These are phyloP conservation scores for Mesotaenium endlicherianum DNA, from an alignment of 139 green algal genomes.

Conservation along the genomic window DNA sequence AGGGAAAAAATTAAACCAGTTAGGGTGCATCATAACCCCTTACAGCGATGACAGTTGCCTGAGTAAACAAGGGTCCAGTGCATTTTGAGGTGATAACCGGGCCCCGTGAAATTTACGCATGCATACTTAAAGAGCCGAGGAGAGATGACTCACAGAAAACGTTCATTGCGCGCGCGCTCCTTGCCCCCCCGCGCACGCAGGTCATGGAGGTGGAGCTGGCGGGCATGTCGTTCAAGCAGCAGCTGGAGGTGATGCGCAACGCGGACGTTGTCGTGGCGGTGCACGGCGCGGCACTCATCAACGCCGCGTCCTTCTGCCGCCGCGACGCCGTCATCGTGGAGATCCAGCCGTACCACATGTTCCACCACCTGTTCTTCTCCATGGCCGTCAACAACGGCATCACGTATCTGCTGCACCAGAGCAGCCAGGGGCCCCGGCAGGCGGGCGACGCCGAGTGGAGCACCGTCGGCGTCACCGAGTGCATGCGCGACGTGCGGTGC, in stretches of 20 bases:
- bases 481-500: neutral
- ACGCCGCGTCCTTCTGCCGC: neutral
- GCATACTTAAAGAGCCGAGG: too few species aligned
- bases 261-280: neutral
- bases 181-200: neutral
- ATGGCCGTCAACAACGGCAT: slow-evolving; percentile 13
- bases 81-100: too few species aligned
- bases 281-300: slow-evolving; percentile 1
- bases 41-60: too few species aligned
- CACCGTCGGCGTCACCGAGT: neutral
- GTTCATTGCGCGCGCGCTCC: too few species aligned
- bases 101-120: too few species aligned
- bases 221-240: neutral
- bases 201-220: neutral
- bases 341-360: slow-evolving; percentile 1
- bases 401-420: slow-evolving; percentile 12
- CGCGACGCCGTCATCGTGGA: neutral
- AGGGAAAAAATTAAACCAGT: too few species aligned
- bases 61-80: too few species aligned
- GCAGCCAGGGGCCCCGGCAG: neutral
- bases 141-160: too few species aligned
- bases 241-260: neutral
- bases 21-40: too few species aligned
- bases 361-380: neutral
- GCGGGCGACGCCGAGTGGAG: neutral